Evolutionary conservation across 1,284 basidiomycete genomes (phyloP).

Genomic region (Rhodofomes roseus): DNA sequence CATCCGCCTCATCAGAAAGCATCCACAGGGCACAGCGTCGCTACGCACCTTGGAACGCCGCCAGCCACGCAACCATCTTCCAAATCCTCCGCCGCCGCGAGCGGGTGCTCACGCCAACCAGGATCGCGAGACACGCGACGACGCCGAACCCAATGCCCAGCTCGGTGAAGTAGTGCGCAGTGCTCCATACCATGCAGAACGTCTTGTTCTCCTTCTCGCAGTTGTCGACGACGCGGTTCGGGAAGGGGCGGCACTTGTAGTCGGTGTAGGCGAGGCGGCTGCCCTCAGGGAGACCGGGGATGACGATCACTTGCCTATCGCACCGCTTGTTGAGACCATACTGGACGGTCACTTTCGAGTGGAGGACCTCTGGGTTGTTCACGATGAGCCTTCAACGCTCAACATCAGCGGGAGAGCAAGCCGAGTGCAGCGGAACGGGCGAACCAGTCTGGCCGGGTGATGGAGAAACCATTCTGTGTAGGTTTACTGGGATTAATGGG

Average conservation of each 20-base stretch:
- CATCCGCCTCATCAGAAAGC: background rate
- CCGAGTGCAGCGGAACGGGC: slow-evolving; percentile 22
- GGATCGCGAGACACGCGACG: slow-evolving; percentile 51
- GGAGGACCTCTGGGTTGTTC: slow-evolving; percentile 42
- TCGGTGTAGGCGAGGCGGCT: slow-evolving; percentile 48
- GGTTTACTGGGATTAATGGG: background rate
- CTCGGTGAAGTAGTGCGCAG: slow-evolving; percentile 61
- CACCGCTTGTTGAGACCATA: slow-evolving; percentile 62
- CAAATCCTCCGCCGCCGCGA: slow-evolving; percentile 71
- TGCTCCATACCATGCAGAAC: slow-evolving; percentile 69
- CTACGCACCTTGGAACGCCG: slow-evolving; percentile 52
- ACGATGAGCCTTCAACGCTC: slow-evolving; percentile 51
- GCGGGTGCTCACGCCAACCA: slow-evolving; percentile 68
- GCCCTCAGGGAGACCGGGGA: slow-evolving; percentile 44
- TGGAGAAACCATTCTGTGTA: slow-evolving; percentile 55
- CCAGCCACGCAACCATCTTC: slow-evolving; percentile 62
- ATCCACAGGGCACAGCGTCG: background rate
- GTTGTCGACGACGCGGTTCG: slow-evolving; percentile 50
- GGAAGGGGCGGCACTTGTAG: slow-evolving; percentile 64
- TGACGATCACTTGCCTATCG: slow-evolving; percentile 43
- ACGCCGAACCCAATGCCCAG: slow-evolving; percentile 60
- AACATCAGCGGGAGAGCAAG: slow-evolving; percentile 14
- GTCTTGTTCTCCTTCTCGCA: slow-evolving; percentile 59
- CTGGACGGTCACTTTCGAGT: slow-evolving; percentile 43
- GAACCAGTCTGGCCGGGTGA: slow-evolving; percentile 62